A percentile compares a stretch with the other conserved stretches of the same genome.
Evolutionary conservation across 305 asterid species (phyloP).

Genomic region (Galium porrigens): DNA sequence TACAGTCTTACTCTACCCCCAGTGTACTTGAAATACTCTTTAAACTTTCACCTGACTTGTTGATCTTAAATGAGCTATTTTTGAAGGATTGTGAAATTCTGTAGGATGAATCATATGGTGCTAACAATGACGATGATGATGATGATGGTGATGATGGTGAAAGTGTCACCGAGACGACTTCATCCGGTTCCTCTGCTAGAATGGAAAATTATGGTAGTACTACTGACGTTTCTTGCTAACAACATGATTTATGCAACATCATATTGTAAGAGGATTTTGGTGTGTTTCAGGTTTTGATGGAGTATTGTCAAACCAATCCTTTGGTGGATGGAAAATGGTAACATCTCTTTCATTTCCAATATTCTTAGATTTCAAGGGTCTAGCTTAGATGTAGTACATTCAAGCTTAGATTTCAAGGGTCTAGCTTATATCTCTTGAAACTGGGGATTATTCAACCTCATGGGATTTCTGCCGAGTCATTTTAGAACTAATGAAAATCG

Average conservation of each 20-base stretch:
- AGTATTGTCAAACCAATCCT: slow-evolving; percentile 32
- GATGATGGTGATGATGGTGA: slow-evolving; percentile 31
- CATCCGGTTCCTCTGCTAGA: slow-evolving; percentile 28
- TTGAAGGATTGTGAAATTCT: slow-evolving; percentile 17
- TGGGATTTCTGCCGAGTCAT: background rate
- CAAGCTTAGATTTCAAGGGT: too few species aligned
- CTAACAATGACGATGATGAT: slow-evolving; percentile 30
- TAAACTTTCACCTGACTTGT: background rate
- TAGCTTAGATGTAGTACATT: background rate
- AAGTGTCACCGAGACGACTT: slow-evolving; percentile 28
- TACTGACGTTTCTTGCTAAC: background rate
- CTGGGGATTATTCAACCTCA: background rate
- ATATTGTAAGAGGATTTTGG: background rate
- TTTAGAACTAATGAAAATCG: background rate
- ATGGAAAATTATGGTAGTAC: slow-evolving; percentile 34
- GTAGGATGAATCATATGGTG: slow-evolving; percentile 40
- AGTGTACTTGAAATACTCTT: slow-evolving; percentile 11
- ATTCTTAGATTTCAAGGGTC: background rate
- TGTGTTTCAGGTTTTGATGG: slow-evolving; percentile 35
- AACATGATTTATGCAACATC: background rate
- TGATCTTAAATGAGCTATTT: slow-evolving; percentile 5
- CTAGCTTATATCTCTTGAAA: background rate
- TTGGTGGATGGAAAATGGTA: slow-evolving; percentile 43
- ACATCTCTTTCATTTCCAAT: slow-evolving; percentile 7
- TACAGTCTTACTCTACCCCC: slow-evolving; percentile 7